Evolutionary conservation across 75 land plant genomes (phyloP).

Genomic region (Selaginella moellendorffii): DNA sequence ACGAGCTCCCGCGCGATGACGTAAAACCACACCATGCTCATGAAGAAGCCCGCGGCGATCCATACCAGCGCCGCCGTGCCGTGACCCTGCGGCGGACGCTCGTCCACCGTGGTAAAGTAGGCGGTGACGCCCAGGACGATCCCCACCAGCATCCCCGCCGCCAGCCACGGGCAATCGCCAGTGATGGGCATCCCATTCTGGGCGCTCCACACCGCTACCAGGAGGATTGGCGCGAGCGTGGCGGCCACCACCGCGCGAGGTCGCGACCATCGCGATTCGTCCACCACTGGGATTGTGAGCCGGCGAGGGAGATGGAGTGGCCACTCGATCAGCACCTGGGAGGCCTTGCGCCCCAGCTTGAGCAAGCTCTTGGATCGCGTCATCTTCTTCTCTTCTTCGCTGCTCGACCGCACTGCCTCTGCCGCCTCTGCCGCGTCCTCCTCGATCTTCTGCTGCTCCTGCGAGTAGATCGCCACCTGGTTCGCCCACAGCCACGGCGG

Average conservation of each 20-base stretch:
- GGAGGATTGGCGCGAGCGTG: background rate
- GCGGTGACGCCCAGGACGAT: background rate
- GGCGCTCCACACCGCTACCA: background rate
- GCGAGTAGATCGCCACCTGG: background rate
- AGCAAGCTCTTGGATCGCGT: background rate
- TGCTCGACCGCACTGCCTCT: background rate
- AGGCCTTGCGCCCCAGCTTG: background rate
- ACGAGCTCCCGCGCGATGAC: background rate
- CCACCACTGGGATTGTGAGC: background rate
- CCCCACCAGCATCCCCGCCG: background rate
- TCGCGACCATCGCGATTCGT: background rate
- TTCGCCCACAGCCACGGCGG: background rate
- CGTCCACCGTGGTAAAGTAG: background rate
- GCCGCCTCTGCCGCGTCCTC: background rate
- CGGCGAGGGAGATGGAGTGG: background rate
- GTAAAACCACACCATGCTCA: slow-evolving; percentile 9
- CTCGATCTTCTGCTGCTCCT: slow-evolving; percentile 3
- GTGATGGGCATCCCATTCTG: background rate
- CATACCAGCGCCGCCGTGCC: background rate
- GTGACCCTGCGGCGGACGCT: slow-evolving; percentile 2
- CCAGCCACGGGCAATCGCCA: background rate
- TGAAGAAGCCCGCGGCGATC: background rate
- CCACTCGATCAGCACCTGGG: background rate
- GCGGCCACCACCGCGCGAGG: background rate
- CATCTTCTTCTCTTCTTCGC: no score